These are phyloP conservation scores for Cutaneotrichosporon sp. DNA, from an alignment of 1,284 basidiomycete genomes.

Conservation along the genomic window DNA sequence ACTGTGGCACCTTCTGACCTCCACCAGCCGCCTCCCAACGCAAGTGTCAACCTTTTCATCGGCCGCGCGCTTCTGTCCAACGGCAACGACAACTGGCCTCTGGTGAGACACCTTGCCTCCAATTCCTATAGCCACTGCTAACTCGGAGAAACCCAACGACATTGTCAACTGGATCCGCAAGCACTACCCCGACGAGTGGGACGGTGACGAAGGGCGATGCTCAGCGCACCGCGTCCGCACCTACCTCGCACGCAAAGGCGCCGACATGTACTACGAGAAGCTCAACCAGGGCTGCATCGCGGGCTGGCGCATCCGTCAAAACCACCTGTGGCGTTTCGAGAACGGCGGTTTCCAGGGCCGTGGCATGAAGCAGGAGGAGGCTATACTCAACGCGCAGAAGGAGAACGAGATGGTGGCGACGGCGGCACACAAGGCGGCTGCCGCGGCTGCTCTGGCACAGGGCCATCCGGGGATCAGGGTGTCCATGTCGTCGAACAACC, in stretches of 20 bases:
- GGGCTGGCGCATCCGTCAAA: conserved; percentile 50
- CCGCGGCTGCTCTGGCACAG: conserved; percentile 46
- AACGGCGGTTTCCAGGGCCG: conserved; percentile 51
- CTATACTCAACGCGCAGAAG: conserved; percentile 42
- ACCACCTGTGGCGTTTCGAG: conserved; percentile 51
- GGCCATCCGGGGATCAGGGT: conserved; percentile 50
- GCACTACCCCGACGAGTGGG: conserved; percentile 51
- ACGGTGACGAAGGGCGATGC: conserved; percentile 51
- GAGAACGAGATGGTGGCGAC: conserved; percentile 45
- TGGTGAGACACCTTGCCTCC: conserved; percentile 33
- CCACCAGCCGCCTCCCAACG: conserved; percentile 48
- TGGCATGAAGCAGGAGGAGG: conserved; percentile 53
- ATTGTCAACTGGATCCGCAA: conserved; percentile 52
- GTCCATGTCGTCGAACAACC: conserved; percentile 33
- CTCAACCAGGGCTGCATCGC: conserved; percentile 49
- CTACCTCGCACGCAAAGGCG: conserved; percentile 51
- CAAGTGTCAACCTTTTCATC: conserved; percentile 51
- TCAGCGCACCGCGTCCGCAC: conserved; percentile 51
- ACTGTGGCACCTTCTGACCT: conserved; percentile 28
- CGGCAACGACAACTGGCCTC: conserved; percentile 52
- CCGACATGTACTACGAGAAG: conserved; percentile 54
- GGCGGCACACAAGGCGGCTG: conserved; percentile 46
- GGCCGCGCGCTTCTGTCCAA: conserved; percentile 49
- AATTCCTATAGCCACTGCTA: conserved; percentile 4
- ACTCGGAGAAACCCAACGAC: conserved; percentile 50